Evolutionary conservation across 805 yeast species (phyloP).

Genomic region (Candida lessepsii): DNA sequence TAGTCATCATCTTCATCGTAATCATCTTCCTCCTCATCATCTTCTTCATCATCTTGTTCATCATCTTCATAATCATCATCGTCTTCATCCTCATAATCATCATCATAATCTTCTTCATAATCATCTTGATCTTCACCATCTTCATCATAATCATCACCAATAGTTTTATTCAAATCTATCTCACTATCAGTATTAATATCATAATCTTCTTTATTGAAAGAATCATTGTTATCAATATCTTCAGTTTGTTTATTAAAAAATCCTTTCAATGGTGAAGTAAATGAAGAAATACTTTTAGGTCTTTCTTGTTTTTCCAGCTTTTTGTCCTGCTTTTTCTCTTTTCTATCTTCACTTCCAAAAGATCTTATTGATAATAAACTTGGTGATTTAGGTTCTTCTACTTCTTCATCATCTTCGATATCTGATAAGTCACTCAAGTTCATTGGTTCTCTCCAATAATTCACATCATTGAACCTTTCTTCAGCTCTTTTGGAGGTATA

Average conservation of each 20-base stretch:
- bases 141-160: conserved; percentile 20
- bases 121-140: conserved; percentile 17
- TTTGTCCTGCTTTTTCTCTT: conserved; percentile 9
- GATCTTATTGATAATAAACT: conserved; percentile 16
- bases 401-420: conserved; percentile 35
- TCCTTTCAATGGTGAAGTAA: conserved; percentile 41
- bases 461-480: conserved; percentile 78
- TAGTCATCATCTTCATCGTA: conserved; percentile 12
- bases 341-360: conserved; percentile 12
- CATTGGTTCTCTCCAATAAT: conserved; percentile 88
- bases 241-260: conserved; percentile 33
- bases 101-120: conserved; percentile 16
- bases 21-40: conserved; percentile 12
- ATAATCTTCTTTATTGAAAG: too few relatives aligned
- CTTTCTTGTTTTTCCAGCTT: conserved; percentile 21
- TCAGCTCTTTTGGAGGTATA: conserved; percentile 28
- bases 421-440: conserved; percentile 61
- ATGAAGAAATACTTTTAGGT: conserved; percentile 34
- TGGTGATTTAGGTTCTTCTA: conserved; percentile 20
- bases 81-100: conserved; percentile 16
- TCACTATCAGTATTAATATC: conserved; percentile 25
- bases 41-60: conserved; percentile 14
- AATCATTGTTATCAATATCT: too few relatives aligned
- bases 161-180: conserved; percentile 20
- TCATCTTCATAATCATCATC: conserved; percentile 17